Conservation (phyloP, 2,329 filamentous ascomycete species). For the Cytospora piceicola region DNA sequence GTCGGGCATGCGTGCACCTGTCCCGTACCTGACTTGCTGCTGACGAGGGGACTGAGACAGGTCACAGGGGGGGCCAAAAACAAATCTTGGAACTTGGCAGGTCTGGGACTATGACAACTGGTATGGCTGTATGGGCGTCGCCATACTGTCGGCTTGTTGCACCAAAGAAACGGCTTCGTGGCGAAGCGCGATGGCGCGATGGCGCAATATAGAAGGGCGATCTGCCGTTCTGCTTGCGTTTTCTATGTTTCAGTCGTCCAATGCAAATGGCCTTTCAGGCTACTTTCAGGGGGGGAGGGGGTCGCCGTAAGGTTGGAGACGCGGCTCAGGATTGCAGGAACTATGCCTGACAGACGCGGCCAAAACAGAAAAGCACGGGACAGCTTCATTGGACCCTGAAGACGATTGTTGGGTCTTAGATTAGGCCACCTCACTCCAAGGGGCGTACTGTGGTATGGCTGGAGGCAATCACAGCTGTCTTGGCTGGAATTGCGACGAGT, state of each 20-base stretch:
- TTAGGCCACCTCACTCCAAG: constrained; percentile 17
- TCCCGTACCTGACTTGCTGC: constrained; percentile 4
- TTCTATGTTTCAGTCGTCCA: constrained; percentile 1
- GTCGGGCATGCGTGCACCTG: neutral
- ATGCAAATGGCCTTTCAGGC: constrained; percentile 17
- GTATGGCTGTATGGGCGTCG: neutral
- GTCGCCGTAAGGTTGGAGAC: neutral
- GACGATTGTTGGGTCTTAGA: constrained; percentile 18
- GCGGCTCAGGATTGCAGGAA: constrained; percentile 17
- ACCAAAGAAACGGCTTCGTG: constrained; percentile 17
- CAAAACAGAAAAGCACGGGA: neutral
- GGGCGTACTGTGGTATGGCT: constrained; percentile 18
- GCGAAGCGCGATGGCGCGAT: constrained; percentile 5
- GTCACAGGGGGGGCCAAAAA: neutral
- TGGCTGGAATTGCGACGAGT: constrained; percentile 16
- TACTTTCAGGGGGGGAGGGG: no score
- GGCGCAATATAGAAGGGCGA: neutral
- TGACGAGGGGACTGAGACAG: constrained; percentile 1
- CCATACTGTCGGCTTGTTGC: constrained; percentile 9
- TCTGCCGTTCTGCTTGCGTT: neutral
- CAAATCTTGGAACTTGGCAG: neutral
- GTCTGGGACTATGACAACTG: neutral
- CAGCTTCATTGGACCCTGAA: constrained; percentile 15
- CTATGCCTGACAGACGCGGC: constrained; percentile 18
- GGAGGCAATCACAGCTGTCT: constrained; percentile 18